These are phyloP conservation scores for Cytospora chrysosperma DNA, from an alignment of 2,329 filamentous ascomycete species.

Conservation along the genomic window DNA sequence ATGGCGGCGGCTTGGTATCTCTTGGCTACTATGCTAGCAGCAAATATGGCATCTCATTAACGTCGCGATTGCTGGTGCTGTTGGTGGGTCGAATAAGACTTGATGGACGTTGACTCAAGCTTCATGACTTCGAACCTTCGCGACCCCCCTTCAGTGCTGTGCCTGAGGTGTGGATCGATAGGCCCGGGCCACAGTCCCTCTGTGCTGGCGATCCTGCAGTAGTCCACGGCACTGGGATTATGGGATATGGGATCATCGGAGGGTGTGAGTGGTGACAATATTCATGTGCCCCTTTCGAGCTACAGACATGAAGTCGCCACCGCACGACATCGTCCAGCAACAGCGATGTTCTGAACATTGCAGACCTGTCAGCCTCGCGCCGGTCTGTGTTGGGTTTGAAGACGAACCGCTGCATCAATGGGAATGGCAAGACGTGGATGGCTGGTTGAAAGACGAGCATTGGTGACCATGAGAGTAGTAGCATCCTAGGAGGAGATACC, in stretches of 20 bases:
- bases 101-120: constrained; percentile 10
- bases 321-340: background rate
- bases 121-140: background rate
- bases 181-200: background rate
- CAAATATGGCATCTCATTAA: background rate
- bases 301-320: background rate
- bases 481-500: background rate
- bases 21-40: background rate
- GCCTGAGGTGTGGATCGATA: background rate
- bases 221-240: background rate
- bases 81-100: background rate
- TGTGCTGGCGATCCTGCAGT: background rate
- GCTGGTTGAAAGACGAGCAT: background rate
- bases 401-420: background rate
- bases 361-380: background rate
- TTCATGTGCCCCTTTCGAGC: too few relatives aligned
- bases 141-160: too few relatives aligned
- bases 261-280: background rate
- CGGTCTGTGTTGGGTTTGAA: background rate
- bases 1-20: background rate
- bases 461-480: background rate
- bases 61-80: background rate
- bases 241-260: background rate
- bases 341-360: background rate
- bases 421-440: background rate